Base-by-base conservation (phyloP, 202 grass and related monocot species). In the Saccharum hybrid region DNA sequence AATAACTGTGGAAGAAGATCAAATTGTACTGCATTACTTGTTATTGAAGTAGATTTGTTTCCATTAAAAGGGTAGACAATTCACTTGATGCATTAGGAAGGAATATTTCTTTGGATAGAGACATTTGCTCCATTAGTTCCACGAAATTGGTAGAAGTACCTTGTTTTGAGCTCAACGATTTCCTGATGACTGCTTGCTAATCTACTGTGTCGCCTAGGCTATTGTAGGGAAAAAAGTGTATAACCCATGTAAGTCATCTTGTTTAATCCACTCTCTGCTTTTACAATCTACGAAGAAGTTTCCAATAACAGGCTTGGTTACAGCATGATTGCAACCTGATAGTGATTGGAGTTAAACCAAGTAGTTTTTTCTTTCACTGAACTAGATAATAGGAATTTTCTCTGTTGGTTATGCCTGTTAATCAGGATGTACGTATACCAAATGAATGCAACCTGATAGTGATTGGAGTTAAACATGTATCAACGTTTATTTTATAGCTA, bases 401-500 rank as follows among this genome's bases (percentile, higher is more conserved):
- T 33, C 31, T 33, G 1, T 33, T 45, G 10, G 45, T 37, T 42
- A 64, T 28, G 12, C 4, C 57, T 85, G 40, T 81, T 28, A 37
- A 54, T 76, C 30, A n/a, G n/a, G n/a, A n/a, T n/a, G n/a, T n/a
- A n/a, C n/a, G n/a, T n/a, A n/a, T n/a, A n/a, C n/a, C n/a, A n/a
- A n/a, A n/a, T n/a, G n/a, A n/a, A n/a, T n/a, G n/a, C n/a, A n/a
- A n/a, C n/a, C n/a, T n/a, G n/a, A n/a, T n/a, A n/a, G n/a, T n/a
- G n/a, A n/a, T n/a, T n/a, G n/a, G n/a, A n/a, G n/a, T n/a, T n/a
- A n/a, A n/a, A n/a, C n/a, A n/a, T n/a, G n/a, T n/a, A n/a, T n/a
- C n/a, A n/a, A n/a, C n/a, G n/a, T n/a, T 63, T 10, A 71, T 54
- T 74, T 70, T 91, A 76, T 75, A 98, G 96, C 66, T 95, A 68